These are phyloP conservation scores for Abrus precatorius DNA, from an alignment of 306 rosid species.

Conservation along the genomic window DNA sequence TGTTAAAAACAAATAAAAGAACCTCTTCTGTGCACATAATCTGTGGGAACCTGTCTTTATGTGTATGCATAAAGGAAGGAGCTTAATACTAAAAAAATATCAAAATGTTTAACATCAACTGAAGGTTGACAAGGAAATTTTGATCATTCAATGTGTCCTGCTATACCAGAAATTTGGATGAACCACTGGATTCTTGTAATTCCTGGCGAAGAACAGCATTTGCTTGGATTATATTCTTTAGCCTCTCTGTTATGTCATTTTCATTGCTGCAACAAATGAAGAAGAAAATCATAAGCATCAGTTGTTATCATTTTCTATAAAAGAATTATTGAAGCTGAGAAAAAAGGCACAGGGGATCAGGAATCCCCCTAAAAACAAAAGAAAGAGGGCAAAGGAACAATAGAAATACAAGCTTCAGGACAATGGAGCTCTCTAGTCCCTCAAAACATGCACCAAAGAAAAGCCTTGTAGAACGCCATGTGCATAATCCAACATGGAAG, in stretches of 20 bases:
- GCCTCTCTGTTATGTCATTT: slow-evolving; percentile 91
- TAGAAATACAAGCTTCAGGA: slow-evolving; percentile 4
- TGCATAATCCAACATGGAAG: slow-evolving; percentile 5
- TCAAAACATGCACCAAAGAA: slow-evolving; percentile 11
- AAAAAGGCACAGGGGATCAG: slow-evolving; percentile 25
- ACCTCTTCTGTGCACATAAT: slow-evolving; percentile 1
- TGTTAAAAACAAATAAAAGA: background rate
- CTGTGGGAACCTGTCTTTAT: background rate
- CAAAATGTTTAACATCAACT: slow-evolving; percentile 20
- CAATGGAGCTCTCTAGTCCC: background rate
- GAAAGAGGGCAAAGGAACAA: background rate
- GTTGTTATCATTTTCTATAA: slow-evolving; percentile 7
- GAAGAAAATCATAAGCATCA: slow-evolving; percentile 34
- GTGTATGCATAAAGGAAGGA: slow-evolving; percentile 30
- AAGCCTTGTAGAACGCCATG: background rate
- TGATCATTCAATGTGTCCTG: slow-evolving; percentile 39
- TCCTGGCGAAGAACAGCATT: slow-evolving; percentile 69
- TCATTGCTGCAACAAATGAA: slow-evolving; percentile 77
- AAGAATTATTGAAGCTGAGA: slow-evolving; percentile 29
- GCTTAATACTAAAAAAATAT: slow-evolving; percentile 19
- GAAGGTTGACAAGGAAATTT: slow-evolving; percentile 36
- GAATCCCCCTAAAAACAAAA: slow-evolving; percentile 26
- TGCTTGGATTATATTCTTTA: slow-evolving; percentile 69
- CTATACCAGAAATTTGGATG: slow-evolving; percentile 68
- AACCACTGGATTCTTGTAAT: slow-evolving; percentile 57